Conservation (phyloP, 306 rosid genomes). For the Malus orientalis region DNA sequence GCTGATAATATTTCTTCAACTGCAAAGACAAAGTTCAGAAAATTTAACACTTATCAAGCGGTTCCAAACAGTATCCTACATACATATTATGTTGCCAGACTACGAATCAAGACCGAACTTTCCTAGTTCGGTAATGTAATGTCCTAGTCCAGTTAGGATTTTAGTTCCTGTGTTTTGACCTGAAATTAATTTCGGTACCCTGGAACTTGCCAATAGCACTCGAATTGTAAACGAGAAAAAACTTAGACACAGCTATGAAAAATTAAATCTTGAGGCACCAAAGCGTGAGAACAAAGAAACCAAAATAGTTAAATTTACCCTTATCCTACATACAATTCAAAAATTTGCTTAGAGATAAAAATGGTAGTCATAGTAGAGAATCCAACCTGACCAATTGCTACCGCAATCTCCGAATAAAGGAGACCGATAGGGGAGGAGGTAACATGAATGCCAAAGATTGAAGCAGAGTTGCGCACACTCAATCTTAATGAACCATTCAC, state of each 20-base stretch:
- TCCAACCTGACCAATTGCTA: slow-evolving; percentile 77
- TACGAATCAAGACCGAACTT: not conserved
- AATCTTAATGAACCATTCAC: slow-evolving; percentile 62
- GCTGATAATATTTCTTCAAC: slow-evolving; percentile 82
- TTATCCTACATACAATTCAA: not conserved
- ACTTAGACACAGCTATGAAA: not conserved
- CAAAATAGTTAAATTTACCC: not conserved
- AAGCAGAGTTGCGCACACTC: slow-evolving; percentile 75
- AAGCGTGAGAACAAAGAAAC: not conserved
- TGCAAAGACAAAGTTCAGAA: slow-evolving; percentile 22
- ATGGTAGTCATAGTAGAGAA: not conserved
- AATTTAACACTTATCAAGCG: slow-evolving; percentile 3
- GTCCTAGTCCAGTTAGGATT: not conserved
- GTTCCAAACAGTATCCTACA: not conserved
- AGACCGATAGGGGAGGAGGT: slow-evolving; percentile 66
- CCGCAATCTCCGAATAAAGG: slow-evolving; percentile 58
- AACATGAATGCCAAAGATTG: slow-evolving; percentile 84
- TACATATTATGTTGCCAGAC: too few species aligned
- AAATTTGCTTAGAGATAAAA: not conserved
- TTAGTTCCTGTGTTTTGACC: not conserved
- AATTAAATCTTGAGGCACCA: not conserved
- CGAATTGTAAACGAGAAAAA: not conserved
- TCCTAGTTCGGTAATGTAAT: not conserved
- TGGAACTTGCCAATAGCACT: not conserved
- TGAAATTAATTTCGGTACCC: not conserved